These are phyloP conservation scores for Coccomyxa subellipsoidea DNA, from an alignment of 163 green algal species.

Conservation along the genomic window DNA sequence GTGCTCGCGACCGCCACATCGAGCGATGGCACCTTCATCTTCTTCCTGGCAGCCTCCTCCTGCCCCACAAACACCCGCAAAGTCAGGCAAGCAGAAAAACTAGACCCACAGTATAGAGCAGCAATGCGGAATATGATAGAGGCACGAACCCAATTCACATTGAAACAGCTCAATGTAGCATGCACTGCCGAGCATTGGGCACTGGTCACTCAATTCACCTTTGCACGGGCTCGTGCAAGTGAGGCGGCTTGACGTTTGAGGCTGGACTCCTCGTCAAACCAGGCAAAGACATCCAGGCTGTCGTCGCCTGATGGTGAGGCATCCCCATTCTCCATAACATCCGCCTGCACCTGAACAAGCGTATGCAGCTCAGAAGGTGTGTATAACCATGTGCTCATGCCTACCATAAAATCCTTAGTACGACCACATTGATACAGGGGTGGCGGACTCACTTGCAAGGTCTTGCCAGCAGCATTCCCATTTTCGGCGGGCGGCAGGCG, in stretches of 20 bases:
- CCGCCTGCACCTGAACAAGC: neutral
- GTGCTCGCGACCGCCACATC: neutral
- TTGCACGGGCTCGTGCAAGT: neutral
- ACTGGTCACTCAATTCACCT: neutral
- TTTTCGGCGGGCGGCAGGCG: neutral
- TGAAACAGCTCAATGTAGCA: too few relatives aligned
- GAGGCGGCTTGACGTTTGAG: neutral
- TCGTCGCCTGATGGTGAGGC: neutral
- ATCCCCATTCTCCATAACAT: neutral
- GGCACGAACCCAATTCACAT: too few relatives aligned
- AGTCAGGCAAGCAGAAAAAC: too few relatives aligned
- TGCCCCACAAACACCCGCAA: neutral
- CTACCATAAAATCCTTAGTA: too few relatives aligned
- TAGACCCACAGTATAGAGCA: too few relatives aligned
- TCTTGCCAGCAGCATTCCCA: neutral
- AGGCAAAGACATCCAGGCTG: neutral
- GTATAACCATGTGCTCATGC: too few relatives aligned
- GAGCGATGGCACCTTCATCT: neutral
- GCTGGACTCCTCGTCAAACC: neutral
- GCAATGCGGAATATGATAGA: too few relatives aligned
- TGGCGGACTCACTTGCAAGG: neutral
- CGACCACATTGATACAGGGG: too few relatives aligned
- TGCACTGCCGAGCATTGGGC: too few relatives aligned
- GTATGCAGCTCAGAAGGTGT: too few relatives aligned
- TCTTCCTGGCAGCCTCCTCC: slow-evolving; percentile 1